Base-by-base conservation (phyloP, 495 filamentous ascomycete species). In the Cryomyces antarcticus region DNA sequence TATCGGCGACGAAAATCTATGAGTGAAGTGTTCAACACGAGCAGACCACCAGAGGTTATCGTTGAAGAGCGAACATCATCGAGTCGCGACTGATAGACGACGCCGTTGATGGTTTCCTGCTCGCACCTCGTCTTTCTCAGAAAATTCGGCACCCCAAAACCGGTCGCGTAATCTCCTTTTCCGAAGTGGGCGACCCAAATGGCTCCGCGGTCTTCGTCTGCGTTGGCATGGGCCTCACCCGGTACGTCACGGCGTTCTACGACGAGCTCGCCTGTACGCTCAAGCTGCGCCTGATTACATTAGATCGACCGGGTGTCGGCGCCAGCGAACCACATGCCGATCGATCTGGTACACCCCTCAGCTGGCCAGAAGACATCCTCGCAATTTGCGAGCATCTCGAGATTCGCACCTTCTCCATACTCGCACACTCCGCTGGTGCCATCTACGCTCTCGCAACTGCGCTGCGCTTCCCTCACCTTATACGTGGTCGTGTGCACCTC, bases 391-490 rank as follows among this genome's bases (percentile, higher is more conserved):
- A 94, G 52, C 64, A 80, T 31, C 69, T 96, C 41, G 85, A 83
- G 52, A 89, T 99, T 47, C 89, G 77, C 17, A 94, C 94, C 48
- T 96, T 99, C 59, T 95, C 87, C 11, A 84, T 99, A 30, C 69
- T 99, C 5, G 89, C 92, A n/a, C 89, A 99, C 57, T 94, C 86
- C 7, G 89, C 89, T 7, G 89, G 89, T 24, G 92, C 89, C 13
- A 93, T 99, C 45, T 99, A 99, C 53, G 92, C 89, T 28, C 74
- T 99, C 28, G 92, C 89, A 13, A 96, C 92, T 0, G 89, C 92
- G 5, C 69, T 99, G 28, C 80, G 89, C 37, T 89, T 99, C 68
- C 88, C 92, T 11, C 85, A 94, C 50, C 82, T 94, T 57, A 89
- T 99, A 48, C 78, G 88, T 11, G 88, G 92, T 28, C 80, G 83